Conservation (phyloP, 2,329 filamentous ascomycete species). For the Aspergillus glaucus region DNA sequence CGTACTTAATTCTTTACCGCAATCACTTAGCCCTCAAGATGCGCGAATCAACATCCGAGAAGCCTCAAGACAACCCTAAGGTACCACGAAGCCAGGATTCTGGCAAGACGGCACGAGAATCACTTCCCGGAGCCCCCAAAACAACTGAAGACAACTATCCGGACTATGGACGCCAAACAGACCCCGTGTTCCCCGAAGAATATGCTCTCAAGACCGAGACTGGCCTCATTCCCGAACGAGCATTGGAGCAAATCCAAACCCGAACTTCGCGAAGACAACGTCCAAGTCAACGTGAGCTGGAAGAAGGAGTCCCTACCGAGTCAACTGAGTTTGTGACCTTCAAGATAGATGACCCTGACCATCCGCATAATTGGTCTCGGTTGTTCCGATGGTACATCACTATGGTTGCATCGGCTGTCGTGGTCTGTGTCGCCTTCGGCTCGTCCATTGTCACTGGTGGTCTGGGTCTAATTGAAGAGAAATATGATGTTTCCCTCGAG, state of each 20-base stretch:
- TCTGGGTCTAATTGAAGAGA: constrained; percentile 53
- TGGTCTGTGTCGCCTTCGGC: constrained; percentile 62
- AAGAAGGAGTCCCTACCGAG: constrained; percentile 17
- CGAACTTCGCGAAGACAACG: constrained; percentile 6
- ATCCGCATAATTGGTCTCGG: constrained; percentile 75
- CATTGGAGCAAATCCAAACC: constrained; percentile 14
- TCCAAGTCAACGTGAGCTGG: constrained; percentile 13
- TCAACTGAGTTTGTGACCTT: constrained; percentile 53
- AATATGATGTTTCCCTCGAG: constrained; percentile 65
- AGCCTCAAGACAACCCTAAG: background rate
- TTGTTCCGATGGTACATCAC: constrained; percentile 71
- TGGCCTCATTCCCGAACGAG: constrained; percentile 14
- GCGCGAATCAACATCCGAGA: background rate
- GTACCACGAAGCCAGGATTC: background rate
- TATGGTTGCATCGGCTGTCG: constrained; percentile 69
- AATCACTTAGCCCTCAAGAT: background rate
- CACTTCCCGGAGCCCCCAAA: background rate
- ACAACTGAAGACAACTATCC: background rate
- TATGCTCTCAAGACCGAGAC: constrained; percentile 16
- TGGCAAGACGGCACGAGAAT: background rate
- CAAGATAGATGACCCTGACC: constrained; percentile 59
- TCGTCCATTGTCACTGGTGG: constrained; percentile 71
- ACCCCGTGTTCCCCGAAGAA: constrained; percentile 18
- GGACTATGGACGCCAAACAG: constrained; percentile 8
- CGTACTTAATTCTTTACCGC: too few relatives aligned